These are phyloP conservation scores for Wolfiporia cocos DNA, from an alignment of 1,284 basidiomycete genomes.

Conservation along the genomic window DNA sequence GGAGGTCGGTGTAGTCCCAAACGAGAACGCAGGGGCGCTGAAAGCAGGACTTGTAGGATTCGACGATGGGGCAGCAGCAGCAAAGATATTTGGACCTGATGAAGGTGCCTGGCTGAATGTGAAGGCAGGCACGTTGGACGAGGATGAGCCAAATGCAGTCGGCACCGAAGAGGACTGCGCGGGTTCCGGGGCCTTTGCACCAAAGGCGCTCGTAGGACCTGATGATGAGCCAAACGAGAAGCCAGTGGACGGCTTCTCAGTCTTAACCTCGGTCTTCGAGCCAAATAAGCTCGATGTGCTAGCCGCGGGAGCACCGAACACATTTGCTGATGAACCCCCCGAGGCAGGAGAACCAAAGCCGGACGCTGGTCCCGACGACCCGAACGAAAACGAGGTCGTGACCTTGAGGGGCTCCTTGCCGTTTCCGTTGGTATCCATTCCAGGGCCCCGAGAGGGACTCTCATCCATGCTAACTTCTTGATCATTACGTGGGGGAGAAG, in stretches of 20 bases:
- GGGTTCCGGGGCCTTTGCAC: constrained; percentile 14
- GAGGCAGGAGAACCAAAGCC: too few species aligned
- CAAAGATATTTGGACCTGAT: constrained; percentile 21
- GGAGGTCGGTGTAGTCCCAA: constrained; percentile 19
- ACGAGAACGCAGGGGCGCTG: constrained; percentile 19
- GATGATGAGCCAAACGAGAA: constrained; percentile 18
- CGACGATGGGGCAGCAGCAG: constrained; percentile 13
- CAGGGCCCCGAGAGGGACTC: constrained; percentile 24
- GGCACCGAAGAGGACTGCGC: too few species aligned
- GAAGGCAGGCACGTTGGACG: constrained; percentile 15
- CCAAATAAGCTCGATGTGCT: too few species aligned
- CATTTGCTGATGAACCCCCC: too few species aligned
- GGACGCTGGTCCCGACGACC: constrained; percentile 7
- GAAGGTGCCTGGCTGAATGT: constrained; percentile 16
- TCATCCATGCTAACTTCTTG: constrained; percentile 31
- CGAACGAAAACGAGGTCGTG: constrained; percentile 16
- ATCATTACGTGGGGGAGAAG: constrained; percentile 25
- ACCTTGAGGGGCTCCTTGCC: constrained; percentile 13
- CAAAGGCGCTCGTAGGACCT: constrained; percentile 10
- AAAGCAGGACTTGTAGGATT: constrained; percentile 24
- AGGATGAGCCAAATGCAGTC: constrained; percentile 15
- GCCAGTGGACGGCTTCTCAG: too few species aligned
- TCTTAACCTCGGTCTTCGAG: too few species aligned
- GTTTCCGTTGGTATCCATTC: constrained; percentile 22
- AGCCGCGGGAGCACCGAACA: too few species aligned